A percentile compares a stretch with the other conserved stretches of the same genome.
Conservation (phyloP, 257 asterid species). For the Solanum corneliomulleri region DNA sequence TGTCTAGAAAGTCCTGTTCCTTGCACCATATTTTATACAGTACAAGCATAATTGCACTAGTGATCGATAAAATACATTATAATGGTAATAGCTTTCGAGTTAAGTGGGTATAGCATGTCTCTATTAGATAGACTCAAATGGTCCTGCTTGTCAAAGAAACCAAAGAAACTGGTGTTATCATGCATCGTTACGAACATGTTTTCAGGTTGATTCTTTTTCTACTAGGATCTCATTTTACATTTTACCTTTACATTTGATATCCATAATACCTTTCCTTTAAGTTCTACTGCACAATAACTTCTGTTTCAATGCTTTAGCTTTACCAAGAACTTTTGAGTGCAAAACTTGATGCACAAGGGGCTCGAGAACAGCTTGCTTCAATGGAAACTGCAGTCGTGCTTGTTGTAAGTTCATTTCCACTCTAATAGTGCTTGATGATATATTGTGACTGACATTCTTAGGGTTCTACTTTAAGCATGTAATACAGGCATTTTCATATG, state of each 20-base stretch:
- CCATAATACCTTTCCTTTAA: neutral
- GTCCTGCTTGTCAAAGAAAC: neutral
- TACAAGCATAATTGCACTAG: neutral
- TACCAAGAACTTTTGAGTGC: slow-evolving; percentile 50
- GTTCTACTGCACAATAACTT: neutral
- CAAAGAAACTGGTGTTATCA: neutral
- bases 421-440: neutral
- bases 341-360: slow-evolving; percentile 53
- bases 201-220: neutral
- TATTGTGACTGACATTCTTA: neutral
- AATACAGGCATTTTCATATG: neutral
- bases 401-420: slow-evolving; percentile 12
- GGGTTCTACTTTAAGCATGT: neutral
- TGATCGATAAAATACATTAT: neutral
- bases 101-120: neutral
- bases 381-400: slow-evolving; percentile 14
- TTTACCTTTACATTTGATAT: neutral
- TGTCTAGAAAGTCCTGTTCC: neutral
- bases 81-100: neutral
- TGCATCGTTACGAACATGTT: neutral
- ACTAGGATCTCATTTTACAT: neutral
- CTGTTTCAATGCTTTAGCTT: slow-evolving; percentile 33
- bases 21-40: neutral
- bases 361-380: slow-evolving; percentile 42
- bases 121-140: neutral